Conservation (phyloP, 306 rosid genomes). For the Cucurbita moschata region DNA sequence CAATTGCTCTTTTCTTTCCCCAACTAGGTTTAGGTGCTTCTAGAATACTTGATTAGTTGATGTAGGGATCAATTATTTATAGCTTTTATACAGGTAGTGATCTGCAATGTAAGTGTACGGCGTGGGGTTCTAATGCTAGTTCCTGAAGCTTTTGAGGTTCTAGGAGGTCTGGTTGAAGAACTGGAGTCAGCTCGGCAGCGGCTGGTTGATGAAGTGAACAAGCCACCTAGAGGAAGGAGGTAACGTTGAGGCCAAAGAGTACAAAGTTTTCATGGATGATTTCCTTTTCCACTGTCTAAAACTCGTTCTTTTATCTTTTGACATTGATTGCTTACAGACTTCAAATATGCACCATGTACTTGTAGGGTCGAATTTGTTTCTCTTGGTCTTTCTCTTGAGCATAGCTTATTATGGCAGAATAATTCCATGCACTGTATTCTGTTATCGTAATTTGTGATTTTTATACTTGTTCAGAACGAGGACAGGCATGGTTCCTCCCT, state of each 20-base stretch:
- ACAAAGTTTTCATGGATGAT: not conserved
- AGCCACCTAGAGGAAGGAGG: conserved; percentile 89
- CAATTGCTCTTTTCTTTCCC: not conserved
- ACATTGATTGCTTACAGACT: not conserved
- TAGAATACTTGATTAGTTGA: not conserved
- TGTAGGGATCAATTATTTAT: not conserved
- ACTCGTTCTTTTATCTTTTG: not conserved
- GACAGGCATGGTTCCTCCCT: conserved; percentile 54
- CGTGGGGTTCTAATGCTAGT: conserved; percentile 83
- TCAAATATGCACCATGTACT: not conserved
- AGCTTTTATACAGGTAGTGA: conserved; percentile 34
- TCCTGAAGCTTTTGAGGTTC: conserved; percentile 58
- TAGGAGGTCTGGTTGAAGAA: conserved; percentile 79
- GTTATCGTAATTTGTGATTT: not conserved
- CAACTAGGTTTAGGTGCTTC: not conserved
- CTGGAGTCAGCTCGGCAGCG: conserved; percentile 72
- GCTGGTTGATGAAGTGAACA: conserved; percentile 65
- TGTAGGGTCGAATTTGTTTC: not conserved
- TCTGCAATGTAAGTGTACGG: conserved; percentile 58
- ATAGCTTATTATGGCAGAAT: not conserved
- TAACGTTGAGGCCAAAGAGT: conserved; percentile 12
- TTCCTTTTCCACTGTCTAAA: not conserved
- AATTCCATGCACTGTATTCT: not conserved
- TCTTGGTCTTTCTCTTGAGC: not conserved
- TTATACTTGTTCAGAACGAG: conserved; percentile 41